Evolutionary conservation across 768 basidiomycete genomes (phyloP).

Genomic region (Suillus subluteus): DNA sequence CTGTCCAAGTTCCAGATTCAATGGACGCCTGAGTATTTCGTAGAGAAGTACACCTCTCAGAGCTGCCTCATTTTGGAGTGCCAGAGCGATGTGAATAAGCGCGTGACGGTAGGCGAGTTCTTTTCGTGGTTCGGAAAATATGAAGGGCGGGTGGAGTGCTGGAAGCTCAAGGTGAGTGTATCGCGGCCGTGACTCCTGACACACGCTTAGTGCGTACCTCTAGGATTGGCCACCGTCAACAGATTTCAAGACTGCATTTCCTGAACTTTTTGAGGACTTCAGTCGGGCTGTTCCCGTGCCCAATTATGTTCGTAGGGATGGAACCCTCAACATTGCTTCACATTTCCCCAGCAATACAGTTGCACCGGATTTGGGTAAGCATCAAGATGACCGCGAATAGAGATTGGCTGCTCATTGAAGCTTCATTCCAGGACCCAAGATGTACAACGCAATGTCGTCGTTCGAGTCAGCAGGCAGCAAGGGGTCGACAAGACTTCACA

Average conservation of each 20-base stretch:
- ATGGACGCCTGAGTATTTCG: conserved; percentile 88
- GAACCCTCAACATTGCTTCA: conserved; percentile 84
- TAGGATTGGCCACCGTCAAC: conserved; percentile 93
- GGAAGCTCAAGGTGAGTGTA: conserved; percentile 74
- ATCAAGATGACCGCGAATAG: conserved; percentile 17
- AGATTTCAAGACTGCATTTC: conserved; percentile 84
- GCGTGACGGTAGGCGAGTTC: conserved; percentile 74
- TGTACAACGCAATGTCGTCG: conserved; percentile 91
- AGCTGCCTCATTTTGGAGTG: conserved; percentile 80
- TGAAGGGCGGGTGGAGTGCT: conserved; percentile 54
- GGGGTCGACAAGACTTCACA: conserved; percentile 87
- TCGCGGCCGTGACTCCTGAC: background rate
- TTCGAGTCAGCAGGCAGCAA: conserved; percentile 67
- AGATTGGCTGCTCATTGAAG: background rate
- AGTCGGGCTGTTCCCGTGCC: conserved; percentile 82
- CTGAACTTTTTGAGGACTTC: conserved; percentile 87
- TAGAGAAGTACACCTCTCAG: conserved; percentile 63
- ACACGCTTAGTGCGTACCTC: conserved; percentile 14
- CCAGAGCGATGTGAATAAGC: conserved; percentile 66
- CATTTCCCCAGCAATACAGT: conserved; percentile 84
- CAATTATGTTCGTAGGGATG: conserved; percentile 89
- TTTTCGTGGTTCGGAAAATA: conserved; percentile 79
- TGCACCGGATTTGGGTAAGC: conserved; percentile 77
- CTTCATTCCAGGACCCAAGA: conserved; percentile 76
- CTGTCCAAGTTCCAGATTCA: conserved; percentile 60